Conservation (phyloP, 2,329 filamentous ascomycete species). For the Chaetomium strumarium region DNA sequence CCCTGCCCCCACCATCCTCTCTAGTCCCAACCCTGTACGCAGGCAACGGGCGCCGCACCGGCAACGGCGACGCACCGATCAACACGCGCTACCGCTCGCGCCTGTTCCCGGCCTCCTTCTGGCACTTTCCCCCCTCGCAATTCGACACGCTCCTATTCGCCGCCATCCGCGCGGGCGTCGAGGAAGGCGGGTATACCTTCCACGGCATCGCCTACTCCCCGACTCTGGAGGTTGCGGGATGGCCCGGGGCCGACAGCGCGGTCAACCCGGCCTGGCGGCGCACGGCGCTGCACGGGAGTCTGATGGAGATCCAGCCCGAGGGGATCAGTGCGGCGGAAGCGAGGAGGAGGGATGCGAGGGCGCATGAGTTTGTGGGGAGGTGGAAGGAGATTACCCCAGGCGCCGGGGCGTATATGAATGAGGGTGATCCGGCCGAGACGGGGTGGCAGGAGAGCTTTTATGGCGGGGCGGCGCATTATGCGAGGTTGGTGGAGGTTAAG, state of each 20-base stretch:
- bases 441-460: conserved; percentile 22
- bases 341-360: conserved; percentile 8
- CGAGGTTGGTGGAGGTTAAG: conserved; percentile 33
- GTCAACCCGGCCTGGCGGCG: conserved; percentile 27
- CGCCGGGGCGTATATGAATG: conserved; percentile 21
- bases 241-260: conserved; percentile 21
- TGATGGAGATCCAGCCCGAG: conserved; percentile 18
- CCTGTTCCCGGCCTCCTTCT: conserved; percentile 24
- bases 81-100: conserved; percentile 27
- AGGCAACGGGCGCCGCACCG: conserved; percentile 14
- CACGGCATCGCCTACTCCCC: conserved; percentile 26
- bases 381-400: conserved; percentile 19
- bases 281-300: conserved; percentile 17
- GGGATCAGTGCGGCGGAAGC: conserved; percentile 16
- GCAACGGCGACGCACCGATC: conserved; percentile 13
- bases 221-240: conserved; percentile 20
- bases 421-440: conserved; percentile 20
- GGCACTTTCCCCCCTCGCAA: conserved; percentile 13
- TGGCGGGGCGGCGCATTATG: conserved; percentile 27
- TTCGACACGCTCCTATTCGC: conserved; percentile 22
- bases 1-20: conserved; percentile 4
- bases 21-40: conserved; percentile 15
- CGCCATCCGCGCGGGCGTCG: conserved; percentile 22
- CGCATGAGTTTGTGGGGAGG: conserved; percentile 11
- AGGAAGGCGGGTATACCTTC: conserved; percentile 25